Percentiles rank a stretch among this genome's conserved stretches.
Conservation (phyloP, 1,284 basidiomycete genomes). For the Phaffia rhodozyma region DNA sequence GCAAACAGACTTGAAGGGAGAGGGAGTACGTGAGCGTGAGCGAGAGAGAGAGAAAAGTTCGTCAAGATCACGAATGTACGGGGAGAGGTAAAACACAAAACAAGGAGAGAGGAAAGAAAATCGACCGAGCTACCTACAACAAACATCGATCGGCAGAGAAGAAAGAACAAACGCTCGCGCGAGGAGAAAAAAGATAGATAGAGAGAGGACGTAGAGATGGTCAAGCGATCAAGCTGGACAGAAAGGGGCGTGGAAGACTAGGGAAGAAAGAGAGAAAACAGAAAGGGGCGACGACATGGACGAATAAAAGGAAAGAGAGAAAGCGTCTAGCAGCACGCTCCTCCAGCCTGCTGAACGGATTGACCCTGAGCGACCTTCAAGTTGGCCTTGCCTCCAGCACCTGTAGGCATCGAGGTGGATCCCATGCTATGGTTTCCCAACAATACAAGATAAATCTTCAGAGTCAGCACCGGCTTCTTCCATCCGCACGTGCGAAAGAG, state of each 20-base stretch:
- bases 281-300: neutral
- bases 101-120: neutral
- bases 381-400: slow-evolving; percentile 39
- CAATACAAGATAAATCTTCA: neutral
- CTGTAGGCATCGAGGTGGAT: slow-evolving; percentile 37
- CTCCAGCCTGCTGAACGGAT: slow-evolving; percentile 56
- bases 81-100: neutral
- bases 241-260: neutral
- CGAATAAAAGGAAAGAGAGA: neutral
- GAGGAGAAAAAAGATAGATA: neutral
- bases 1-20: neutral
- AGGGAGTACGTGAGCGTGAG: neutral
- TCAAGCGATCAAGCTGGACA: neutral
- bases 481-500: neutral
- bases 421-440: slow-evolving; percentile 38
- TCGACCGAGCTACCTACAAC: no score
- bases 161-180: no score
- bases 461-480: neutral
- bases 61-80: neutral
- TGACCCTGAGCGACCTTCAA: slow-evolving; percentile 50
- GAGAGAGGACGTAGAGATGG: neutral
- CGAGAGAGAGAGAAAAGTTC: neutral
- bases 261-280: neutral
- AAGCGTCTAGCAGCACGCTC: slow-evolving; percentile 55
- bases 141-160: no score